These are phyloP conservation scores for Colletotrichum siamense DNA, from an alignment of 2,329 filamentous ascomycete genomes.

Conservation along the genomic window DNA sequence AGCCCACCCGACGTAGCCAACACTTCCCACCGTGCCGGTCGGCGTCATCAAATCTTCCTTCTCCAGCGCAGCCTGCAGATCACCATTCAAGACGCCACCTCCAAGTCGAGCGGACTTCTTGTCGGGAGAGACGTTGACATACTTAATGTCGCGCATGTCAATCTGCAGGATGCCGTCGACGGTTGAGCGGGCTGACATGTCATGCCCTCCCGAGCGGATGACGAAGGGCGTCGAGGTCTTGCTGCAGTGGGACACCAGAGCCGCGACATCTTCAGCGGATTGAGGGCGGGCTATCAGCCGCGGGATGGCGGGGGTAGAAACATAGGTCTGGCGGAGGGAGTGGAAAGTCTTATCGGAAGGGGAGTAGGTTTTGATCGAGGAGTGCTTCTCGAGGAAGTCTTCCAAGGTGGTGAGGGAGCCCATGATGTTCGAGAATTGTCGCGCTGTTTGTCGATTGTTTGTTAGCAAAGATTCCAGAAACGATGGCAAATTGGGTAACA, in stretches of 20 bases:
- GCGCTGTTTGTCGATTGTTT: not conserved
- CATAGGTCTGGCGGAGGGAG: not conserved
- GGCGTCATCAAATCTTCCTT: slow-evolving; percentile 6
- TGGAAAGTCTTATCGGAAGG: not conserved
- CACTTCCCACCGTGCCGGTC: slow-evolving; percentile 1
- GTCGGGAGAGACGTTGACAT: not conserved
- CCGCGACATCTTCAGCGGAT: not conserved
- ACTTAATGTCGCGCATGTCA: slow-evolving; percentile 18
- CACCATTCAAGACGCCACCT: slow-evolving; percentile 3
- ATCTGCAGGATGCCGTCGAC: slow-evolving; percentile 15
- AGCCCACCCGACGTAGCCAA: slow-evolving; percentile 39
- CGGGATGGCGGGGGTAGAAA: not conserved
- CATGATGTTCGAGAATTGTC: not conserved
- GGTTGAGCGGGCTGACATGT: slow-evolving; percentile 1
- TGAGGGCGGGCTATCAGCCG: not conserved
- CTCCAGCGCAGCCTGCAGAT: slow-evolving; percentile 1
- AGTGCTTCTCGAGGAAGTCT: not conserved
- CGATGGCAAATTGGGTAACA: not conserved
- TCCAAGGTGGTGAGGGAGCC: not conserved
- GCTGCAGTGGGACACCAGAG: not conserved
- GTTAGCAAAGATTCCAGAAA: not conserved
- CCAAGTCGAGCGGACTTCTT: slow-evolving; percentile 6
- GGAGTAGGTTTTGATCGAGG: not conserved
- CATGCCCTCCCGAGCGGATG: slow-evolving; percentile 19
- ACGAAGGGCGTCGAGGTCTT: not conserved